Percentiles rank a stretch among this genome's conserved stretches.
Conservation (phyloP, 2,329 filamentous ascomycete genomes). For the Cephalotrichum gorgonifer region DNA sequence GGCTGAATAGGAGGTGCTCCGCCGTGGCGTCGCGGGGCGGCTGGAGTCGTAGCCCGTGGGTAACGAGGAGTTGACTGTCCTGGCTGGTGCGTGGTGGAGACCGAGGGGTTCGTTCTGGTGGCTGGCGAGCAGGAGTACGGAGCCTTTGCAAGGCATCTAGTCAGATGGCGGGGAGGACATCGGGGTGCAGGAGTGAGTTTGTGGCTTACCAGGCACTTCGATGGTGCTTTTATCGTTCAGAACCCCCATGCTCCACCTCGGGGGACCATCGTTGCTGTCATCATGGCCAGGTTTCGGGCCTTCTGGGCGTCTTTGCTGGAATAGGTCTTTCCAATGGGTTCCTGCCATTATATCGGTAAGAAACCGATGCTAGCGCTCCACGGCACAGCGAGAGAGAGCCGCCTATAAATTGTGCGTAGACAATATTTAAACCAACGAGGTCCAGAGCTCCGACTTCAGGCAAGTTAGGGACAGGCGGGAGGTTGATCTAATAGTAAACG, state of each 20-base stretch:
- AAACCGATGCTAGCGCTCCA: no score
- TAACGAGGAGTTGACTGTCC: constrained; percentile 48
- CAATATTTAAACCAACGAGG: no score
- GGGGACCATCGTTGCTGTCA: constrained; percentile 9
- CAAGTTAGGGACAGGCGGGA: no score
- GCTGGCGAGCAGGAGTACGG: constrained; percentile 44
- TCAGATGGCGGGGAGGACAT: background rate
- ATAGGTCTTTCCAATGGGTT: background rate
- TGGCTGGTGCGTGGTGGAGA: constrained; percentile 43
- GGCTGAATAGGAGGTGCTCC: constrained; percentile 4
- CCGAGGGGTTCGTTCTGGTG: constrained; percentile 50
- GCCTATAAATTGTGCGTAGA: no score
- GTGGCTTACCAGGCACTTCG: constrained; percentile 68
- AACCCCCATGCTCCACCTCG: constrained; percentile 63
- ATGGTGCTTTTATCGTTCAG: constrained; percentile 72
- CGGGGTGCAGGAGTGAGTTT: background rate
- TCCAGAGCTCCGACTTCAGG: no score
- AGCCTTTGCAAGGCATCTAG: constrained; percentile 32
- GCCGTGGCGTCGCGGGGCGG: constrained; percentile 18
- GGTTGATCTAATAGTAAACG: no score
- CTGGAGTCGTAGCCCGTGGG: constrained; percentile 33
- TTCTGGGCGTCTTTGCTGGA: background rate
- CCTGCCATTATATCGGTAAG: background rate
- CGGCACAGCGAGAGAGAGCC: no score
- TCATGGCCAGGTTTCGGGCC: background rate